These are phyloP conservation scores for Solanum boliviense DNA, from an alignment of 257 asterid genomes.

Conservation along the genomic window DNA sequence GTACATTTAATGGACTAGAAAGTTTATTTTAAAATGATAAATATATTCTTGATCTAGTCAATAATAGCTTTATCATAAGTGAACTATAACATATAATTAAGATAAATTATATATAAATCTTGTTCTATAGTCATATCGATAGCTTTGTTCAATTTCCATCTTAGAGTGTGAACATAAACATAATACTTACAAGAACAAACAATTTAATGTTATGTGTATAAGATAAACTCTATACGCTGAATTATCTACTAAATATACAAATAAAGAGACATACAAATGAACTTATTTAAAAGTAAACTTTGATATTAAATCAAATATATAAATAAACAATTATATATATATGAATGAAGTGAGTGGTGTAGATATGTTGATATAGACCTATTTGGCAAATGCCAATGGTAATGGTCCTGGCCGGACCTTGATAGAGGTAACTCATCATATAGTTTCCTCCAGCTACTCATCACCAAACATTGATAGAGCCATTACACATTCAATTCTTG, in stretches of 20 bases:
- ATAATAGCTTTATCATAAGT: too few relatives aligned
- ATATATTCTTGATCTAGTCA: too few relatives aligned
- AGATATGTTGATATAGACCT: neutral
- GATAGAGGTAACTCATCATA: neutral
- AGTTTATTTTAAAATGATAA: too few relatives aligned
- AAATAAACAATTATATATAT: too few relatives aligned
- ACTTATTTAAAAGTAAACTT: neutral
- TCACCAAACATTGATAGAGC: constrained; percentile 14
- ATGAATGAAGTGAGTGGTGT: neutral
- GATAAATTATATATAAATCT: neutral
- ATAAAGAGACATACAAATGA: too few relatives aligned
- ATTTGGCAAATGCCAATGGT: neutral
- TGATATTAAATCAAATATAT: neutral
- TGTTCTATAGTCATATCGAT: too few relatives aligned
- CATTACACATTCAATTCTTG: constrained; percentile 13
- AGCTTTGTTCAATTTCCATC: neutral
- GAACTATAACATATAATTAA: neutral
- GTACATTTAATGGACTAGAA: neutral
- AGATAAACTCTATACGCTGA: too few relatives aligned
- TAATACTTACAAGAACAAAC: too few relatives aligned
- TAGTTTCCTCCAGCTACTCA: neutral
- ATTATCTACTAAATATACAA: neutral
- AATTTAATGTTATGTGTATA: too few relatives aligned
- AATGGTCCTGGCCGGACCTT: neutral
- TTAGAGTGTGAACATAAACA: neutral